Conservation (phyloP, 208 protist species). For the Trypanosoma platydactyli region DNA sequence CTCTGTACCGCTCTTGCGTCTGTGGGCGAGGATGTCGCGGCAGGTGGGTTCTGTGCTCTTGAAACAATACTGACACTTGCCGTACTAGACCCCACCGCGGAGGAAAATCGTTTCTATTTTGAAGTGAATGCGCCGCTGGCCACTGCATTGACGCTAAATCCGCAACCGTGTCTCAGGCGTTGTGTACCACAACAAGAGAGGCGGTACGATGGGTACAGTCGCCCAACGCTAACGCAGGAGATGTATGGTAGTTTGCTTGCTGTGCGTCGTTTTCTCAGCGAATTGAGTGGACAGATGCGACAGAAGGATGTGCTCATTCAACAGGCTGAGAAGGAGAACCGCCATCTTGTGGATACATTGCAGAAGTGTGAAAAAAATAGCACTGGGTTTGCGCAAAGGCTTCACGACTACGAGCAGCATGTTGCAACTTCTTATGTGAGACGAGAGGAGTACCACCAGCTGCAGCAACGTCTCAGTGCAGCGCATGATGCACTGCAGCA, state of each 20-base stretch:
- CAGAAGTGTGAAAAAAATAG: background rate
- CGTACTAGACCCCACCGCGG: slow-evolving; percentile 5
- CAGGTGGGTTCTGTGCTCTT: background rate
- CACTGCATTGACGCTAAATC: background rate
- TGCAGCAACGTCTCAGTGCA: slow-evolving; percentile 13
- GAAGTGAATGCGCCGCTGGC: background rate
- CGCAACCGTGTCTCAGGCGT: background rate
- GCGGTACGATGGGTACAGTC: background rate
- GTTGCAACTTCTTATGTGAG: background rate
- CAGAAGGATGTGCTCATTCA: slow-evolving; percentile 4
- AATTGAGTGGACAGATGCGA: slow-evolving; percentile 14
- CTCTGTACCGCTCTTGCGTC: background rate
- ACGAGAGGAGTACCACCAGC: slow-evolving; percentile 1
- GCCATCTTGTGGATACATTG: background rate
- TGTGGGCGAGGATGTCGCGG: background rate
- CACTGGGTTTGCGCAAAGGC: background rate
- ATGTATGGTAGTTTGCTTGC: slow-evolving; percentile 2
- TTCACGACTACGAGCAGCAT: slow-evolving; percentile 16
- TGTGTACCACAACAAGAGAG: no score
- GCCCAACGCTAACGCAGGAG: background rate
- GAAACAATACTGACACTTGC: slow-evolving; percentile 9
- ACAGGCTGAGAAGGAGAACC: background rate
- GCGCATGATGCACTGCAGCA: slow-evolving; percentile 16
- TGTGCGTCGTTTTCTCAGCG: background rate
- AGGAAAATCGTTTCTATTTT: slow-evolving; percentile 6